Percentiles rank a stretch among this genome's conserved stretches.
Conservation (phyloP, 164 flowering plant genomes). For the Cinnamomum chago region DNA sequence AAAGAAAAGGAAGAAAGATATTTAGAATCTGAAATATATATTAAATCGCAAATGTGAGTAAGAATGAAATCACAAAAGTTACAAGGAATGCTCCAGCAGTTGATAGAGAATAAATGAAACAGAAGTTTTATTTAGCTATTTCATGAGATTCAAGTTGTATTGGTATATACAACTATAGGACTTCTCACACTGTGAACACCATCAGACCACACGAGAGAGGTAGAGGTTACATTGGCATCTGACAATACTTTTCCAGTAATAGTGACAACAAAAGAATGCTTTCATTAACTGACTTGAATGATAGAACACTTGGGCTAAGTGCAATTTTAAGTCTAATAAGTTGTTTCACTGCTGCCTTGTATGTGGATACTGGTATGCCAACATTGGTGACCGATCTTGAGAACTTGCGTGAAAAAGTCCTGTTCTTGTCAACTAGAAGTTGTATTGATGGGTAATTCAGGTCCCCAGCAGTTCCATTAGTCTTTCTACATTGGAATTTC, state of each 20-base stretch:
- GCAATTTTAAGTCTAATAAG: conserved; percentile 27
- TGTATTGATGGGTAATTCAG: conserved; percentile 62
- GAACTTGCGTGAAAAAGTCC: conserved; percentile 21
- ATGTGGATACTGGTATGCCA: conserved; percentile 44
- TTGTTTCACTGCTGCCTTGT: conserved; percentile 24
- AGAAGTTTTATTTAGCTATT: too few species aligned
- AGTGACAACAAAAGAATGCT: conserved; percentile 32
- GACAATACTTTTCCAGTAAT: conserved; percentile 7
- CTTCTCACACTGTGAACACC: conserved; percentile 51
- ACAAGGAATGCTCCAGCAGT: too few species aligned
- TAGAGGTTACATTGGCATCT: conserved; percentile 14
- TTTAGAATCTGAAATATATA: too few species aligned
- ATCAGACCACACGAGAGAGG: conserved; percentile 54
- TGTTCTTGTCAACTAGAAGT: background rate
- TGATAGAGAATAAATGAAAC: too few species aligned
- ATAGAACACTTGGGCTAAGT: conserved; percentile 31
- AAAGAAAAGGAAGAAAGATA: too few species aligned
- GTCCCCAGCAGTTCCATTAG: conserved; percentile 34
- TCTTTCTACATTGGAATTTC: conserved; percentile 27
- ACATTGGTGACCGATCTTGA: conserved; percentile 64
- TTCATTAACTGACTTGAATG: conserved; percentile 38
- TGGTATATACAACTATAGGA: conserved; percentile 40
- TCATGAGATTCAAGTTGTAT: background rate
- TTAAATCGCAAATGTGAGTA: too few species aligned
- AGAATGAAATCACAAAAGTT: too few species aligned